Evolutionary conservation across 192 early-diverging fungal species (phyloP).

Genomic region (Mortierella hygrophila): DNA sequence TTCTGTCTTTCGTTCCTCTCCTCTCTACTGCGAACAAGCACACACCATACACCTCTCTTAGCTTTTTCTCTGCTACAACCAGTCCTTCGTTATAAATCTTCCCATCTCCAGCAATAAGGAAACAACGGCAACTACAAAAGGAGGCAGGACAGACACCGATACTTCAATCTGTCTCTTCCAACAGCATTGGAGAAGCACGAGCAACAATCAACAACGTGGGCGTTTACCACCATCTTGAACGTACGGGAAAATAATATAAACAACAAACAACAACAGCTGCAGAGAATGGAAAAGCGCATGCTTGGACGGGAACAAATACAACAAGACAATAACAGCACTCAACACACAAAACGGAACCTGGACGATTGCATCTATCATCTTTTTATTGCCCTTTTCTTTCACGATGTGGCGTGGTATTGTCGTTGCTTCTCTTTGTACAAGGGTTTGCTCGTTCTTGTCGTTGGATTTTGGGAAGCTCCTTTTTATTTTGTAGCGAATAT

Average conservation of each 20-base stretch:
- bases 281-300: not conserved
- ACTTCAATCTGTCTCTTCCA: not conserved
- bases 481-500: constrained; percentile 4
- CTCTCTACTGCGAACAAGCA: not conserved
- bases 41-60: not conserved
- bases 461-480: not conserved
- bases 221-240: constrained; percentile 8
- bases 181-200: not conserved
- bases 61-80: not conserved
- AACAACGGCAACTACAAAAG: not conserved
- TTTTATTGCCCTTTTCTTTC: not conserved
- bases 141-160: not conserved
- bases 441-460: not conserved
- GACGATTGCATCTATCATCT: not conserved
- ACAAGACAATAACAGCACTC: not conserved
- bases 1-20: not conserved
- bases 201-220: not conserved
- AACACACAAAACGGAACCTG: not conserved
- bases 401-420: not conserved
- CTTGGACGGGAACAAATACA: not conserved
- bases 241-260: constrained; percentile 1
- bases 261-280: not conserved
- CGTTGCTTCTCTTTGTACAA: not conserved
- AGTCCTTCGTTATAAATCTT: not conserved
- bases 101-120: not conserved